Conservation (phyloP, 352 stramenopile genomes). For the Thalassiosira allenii region DNA sequence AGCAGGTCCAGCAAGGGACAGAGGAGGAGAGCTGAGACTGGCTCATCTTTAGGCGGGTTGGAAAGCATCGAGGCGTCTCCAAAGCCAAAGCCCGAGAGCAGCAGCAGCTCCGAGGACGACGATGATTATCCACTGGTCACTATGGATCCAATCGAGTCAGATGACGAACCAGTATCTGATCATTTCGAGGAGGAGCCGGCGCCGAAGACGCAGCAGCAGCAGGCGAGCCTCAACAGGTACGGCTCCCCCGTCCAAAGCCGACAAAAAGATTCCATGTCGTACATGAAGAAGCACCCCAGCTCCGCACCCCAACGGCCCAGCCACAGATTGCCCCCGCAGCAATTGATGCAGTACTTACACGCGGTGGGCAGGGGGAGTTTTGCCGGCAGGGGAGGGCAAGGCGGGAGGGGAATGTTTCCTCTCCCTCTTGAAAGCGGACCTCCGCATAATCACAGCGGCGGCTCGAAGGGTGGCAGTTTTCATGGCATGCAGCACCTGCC, state of each 20-base stretch:
- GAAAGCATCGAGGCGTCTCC: not conserved
- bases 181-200: not conserved
- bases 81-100: not conserved
- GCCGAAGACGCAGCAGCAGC: slow-evolving; percentile 1
- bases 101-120: slow-evolving; percentile 37
- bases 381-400: not conserved
- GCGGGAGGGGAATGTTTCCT: not conserved
- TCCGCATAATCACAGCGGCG: not conserved
- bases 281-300: slow-evolving; percentile 31
- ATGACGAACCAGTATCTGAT: no score
- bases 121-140: slow-evolving; percentile 41
- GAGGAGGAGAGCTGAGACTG: no score
- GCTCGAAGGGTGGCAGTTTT: not conserved
- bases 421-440: not conserved
- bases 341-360: slow-evolving; percentile 34
- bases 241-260: slow-evolving; percentile 13
- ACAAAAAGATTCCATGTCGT: slow-evolving; percentile 8
- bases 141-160: slow-evolving; percentile 48
- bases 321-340: slow-evolving; percentile 7
- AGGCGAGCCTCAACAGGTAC: not conserved
- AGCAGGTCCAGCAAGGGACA: not conserved
- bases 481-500: not conserved
- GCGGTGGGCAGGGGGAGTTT: not conserved
- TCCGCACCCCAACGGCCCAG: slow-evolving; percentile 9
- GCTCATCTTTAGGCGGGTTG: not conserved